A percentile compares a stretch with the other conserved stretches of the same genome.
Evolutionary conservation across 176 grass and related monocot genomes (phyloP).

Genomic region (Saccharum officinarum): DNA sequence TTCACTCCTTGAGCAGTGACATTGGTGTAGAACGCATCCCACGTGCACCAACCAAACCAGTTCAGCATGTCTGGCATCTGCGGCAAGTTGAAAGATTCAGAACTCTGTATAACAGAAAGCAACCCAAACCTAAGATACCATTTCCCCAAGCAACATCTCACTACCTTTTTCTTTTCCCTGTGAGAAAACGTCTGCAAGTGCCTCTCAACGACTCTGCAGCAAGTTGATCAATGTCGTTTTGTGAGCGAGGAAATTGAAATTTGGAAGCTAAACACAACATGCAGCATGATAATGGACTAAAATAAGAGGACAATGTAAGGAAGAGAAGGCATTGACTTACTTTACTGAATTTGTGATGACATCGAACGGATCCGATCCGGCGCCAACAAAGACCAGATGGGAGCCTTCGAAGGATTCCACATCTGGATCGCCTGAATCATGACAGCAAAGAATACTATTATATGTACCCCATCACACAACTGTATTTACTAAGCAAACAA

Average conservation of each 20-base stretch:
- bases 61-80: slow-evolving; percentile 82
- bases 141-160: slow-evolving; percentile 17
- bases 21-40: slow-evolving; percentile 90
- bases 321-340: slow-evolving; percentile 40
- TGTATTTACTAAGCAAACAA: slow-evolving; percentile 7
- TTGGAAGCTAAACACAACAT: not conserved
- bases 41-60: slow-evolving; percentile 98
- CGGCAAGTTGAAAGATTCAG: slow-evolving; percentile 22
- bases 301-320: not conserved
- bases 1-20: slow-evolving; percentile 68
- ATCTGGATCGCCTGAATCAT: slow-evolving; percentile 59
- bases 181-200: slow-evolving; percentile 78
- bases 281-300: not conserved
- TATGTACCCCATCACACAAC: not conserved
- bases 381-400: slow-evolving; percentile 73
- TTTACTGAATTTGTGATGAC: slow-evolving; percentile 75
- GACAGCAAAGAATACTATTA: not conserved
- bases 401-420: slow-evolving; percentile 74
- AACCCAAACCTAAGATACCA: slow-evolving; percentile 15
- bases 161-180: slow-evolving; percentile 76
- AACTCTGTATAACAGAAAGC: slow-evolving; percentile 7
- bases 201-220: slow-evolving; percentile 68
- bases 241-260: not conserved
- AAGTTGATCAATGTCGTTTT: not conserved
- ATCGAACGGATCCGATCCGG: slow-evolving; percentile 71